Percentiles rank a stretch among this genome's conserved stretches.
Conservation (phyloP, 495 filamentous ascomycete genomes). For the Lentithecium fluviatile region DNA sequence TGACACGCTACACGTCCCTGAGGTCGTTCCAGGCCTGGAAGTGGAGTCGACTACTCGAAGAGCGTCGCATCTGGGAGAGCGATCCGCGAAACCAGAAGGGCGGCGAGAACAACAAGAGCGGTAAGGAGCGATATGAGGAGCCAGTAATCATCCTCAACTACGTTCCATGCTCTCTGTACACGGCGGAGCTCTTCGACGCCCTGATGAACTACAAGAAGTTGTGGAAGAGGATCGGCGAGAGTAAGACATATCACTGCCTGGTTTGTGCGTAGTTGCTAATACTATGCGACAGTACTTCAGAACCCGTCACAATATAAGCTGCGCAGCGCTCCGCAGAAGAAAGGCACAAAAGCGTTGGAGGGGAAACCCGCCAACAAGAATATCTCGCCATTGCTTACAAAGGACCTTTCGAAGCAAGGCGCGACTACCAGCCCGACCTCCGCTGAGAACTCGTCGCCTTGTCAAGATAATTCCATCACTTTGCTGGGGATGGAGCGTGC, state of each 20-base stretch:
- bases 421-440: not conserved
- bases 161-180: conserved; percentile 41
- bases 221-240: conserved; percentile 36
- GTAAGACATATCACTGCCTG: conserved; percentile 7
- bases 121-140: conserved; percentile 33
- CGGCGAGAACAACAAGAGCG: conserved; percentile 26
- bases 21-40: conserved; percentile 40
- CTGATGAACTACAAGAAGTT: conserved; percentile 41
- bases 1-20: conserved; percentile 38
- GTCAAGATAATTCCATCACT: conserved; percentile 9
- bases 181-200: conserved; percentile 42
- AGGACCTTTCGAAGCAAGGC: not conserved
- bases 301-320: conserved; percentile 28
- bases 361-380: conserved; percentile 2
- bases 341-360: conserved; percentile 6
- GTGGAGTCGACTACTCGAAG: conserved; percentile 24
- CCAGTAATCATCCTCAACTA: conserved; percentile 40
- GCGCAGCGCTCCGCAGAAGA: not conserved
- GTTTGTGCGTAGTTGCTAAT: not conserved
- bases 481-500: conserved; percentile 21
- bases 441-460: conserved; percentile 2
- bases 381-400: conserved; percentile 10
- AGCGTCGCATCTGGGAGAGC: conserved; percentile 13
- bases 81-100: conserved; percentile 27
- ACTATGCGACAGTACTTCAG: conserved; percentile 21